Base-by-base conservation (phyloP, 805 yeast species). In the Wickerhamiella vanderwaltii region DNA sequence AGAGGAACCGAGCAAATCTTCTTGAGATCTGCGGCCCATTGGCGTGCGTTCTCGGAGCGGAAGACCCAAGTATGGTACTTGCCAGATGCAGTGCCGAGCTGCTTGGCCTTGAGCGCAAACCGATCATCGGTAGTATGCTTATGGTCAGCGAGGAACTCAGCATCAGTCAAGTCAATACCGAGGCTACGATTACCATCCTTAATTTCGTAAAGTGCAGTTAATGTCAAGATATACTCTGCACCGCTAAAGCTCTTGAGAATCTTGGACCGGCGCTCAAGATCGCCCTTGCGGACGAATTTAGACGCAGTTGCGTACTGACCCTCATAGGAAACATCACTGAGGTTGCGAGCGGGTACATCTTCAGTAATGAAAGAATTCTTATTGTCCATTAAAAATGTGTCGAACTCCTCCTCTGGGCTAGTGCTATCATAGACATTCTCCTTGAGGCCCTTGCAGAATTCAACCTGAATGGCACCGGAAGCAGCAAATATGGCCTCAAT, bases 41-140 rank as follows among this genome's bases (percentile, higher is more conserved):
- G 70, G 58, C 31, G 80, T 52, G 80, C 81, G 37, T 80, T 72
- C 54, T 82, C 91, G n/a, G 93, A 79, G 49, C 94, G 71, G 65
- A 88, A 87, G n/a, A 87, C 91, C 84, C 91, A 85, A 53, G 85
- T 86, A 62, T 87, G 96, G 32, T 85, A 83, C 54, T 84, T 48
- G 32, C 57, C 57, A 15, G 56, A 48, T 18, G 44, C 20, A 5
- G 55, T 47, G 22, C 51, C 51, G 39, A 43, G 48, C 49, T 52
- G 56, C 35, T 45, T 44, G 16, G 56, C 56, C 24, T 42, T 75
- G 46, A 88, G 65, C 9, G 86, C 82, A 61, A 88, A 91, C 62
- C 86, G 86, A 53, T 58, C 60, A 9, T 48, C 52, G 12, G 47
- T 43, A 58, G 76, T 77, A 52, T 75, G 76, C 56, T 77, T 75